A percentile compares a stretch with the other conserved stretches of the same genome.
phyloP scores from a whole-genome alignment of 805 yeast genomes.

The Metschnikowia santaceciliae region DNA sequence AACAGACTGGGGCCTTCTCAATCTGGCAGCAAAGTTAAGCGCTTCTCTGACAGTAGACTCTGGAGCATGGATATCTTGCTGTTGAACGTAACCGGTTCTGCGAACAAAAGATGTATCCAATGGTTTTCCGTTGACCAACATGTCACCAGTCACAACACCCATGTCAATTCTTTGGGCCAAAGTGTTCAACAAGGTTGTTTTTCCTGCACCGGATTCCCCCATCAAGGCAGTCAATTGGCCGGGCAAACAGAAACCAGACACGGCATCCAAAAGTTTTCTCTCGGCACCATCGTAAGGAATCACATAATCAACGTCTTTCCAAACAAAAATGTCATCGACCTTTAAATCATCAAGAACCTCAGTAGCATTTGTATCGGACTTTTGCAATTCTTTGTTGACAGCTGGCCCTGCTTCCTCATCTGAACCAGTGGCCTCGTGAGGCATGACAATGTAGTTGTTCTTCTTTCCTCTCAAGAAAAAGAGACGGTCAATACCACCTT shows the following conservation, averaged over 20 bases:
- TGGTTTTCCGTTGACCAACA: constrained; percentile 52
- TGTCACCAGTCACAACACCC: constrained; percentile 57
- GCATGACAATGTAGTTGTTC: constrained; percentile 17
- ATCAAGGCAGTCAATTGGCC: constrained; percentile 57
- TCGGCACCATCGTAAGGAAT: constrained; percentile 45
- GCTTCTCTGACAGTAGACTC: constrained; percentile 53
- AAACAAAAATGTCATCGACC: constrained; percentile 30
- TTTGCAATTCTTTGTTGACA: constrained; percentile 6
- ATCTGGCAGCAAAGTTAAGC: constrained; percentile 46
- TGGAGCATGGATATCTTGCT: constrained; percentile 52
- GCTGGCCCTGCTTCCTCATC: constrained; percentile 18
- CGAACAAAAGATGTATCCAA: constrained; percentile 49
- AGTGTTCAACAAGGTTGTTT: constrained; percentile 52
- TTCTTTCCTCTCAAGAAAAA: constrained; percentile 26
- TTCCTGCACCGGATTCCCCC: constrained; percentile 68
- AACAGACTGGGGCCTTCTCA: constrained; percentile 42
- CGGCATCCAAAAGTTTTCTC: constrained; percentile 32
- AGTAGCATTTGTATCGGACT: constrained; percentile 3
- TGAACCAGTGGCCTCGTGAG: constrained; percentile 8
- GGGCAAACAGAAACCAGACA: constrained; percentile 38
- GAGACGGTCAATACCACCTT: constrained; percentile 31
- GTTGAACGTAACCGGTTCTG: constrained; percentile 57
- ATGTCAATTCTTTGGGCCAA: constrained; percentile 50
- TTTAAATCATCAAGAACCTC: constrained; percentile 14
- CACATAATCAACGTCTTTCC: constrained; percentile 59